Base-by-base conservation (phyloP, 2,329 filamentous ascomycete genomes). In the Metarhizium brunneum region DNA sequence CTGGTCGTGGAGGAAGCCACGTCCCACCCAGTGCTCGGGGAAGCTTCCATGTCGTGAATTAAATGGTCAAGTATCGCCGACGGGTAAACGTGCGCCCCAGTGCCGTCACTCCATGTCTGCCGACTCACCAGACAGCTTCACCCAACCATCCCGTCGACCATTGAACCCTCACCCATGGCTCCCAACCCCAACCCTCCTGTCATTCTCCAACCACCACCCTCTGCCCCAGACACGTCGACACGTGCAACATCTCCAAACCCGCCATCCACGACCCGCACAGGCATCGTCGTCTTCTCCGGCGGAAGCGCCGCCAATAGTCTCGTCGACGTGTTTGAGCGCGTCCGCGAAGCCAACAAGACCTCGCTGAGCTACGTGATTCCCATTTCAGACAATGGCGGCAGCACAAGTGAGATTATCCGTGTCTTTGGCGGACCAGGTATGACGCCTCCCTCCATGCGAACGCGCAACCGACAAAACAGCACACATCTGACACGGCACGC, bases 321-420 rank as follows among this genome's bases (percentile, higher is more conserved):
- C 5, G 92, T 96, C 45, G 92, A 96, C 68, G 88, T 96, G 11
- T 96, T 96, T 71, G 86, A 82, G 62, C 73, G 75, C 18, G 76
- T 88, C 38, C 77, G 82, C 13, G 71, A 84, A 59, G 85, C 79
- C 62, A 88, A 87, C 59, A 72, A 79, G 45, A 87, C 86, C 65
- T 75, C 80, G 2, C 73, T 95, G 47, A 90, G 83, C 71, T 95
- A 95, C 69, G 84, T 96, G 57, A 95, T 97, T 53, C 92, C 92
- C 40, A 96, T 96, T 68, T 94, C 88, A 61, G 92, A 97, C 73
- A 97, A 97, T 71, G 92, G 92, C 51, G 92, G 92, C 43, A 95
- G 89, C 63, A 95, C 91, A 2, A 95, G 90, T 48, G 92, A 97
- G 74, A 76, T 96, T 64, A 95, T 96, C 61, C 82, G 94, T 40